Evolutionary conservation across 805 yeast genomes (phyloP), one percentile per base, ranked within the genome.

Genomic region (Wickerhamomyces canadensis): DNA sequence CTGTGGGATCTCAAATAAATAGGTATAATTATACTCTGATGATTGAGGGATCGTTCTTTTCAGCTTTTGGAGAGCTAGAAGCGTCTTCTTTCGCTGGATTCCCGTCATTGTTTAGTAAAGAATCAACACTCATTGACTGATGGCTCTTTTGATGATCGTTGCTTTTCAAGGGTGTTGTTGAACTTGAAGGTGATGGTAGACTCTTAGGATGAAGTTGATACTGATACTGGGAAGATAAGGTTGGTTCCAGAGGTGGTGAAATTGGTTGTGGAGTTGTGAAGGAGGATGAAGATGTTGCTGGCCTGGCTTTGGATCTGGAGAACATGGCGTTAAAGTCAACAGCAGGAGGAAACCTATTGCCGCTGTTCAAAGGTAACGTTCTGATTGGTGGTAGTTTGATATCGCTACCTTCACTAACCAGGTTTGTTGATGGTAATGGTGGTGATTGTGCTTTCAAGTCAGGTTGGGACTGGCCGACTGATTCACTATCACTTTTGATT

Each of bases 301-400:
- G 37, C 8, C 31, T 13, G 4, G 45, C 16, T 21, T 27, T 41
- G n/a, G 29, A 42, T 25, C 36, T 56, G 25, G 45, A 39, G 27
- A 60, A 65, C 41, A 65, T 57, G 13, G 64, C 54, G 0, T 70
- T 65, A 44, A 65, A 65, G 40, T 65, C 70, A 33, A 65, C 59
- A 2, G 68, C 65, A 5, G 65, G 64, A 9, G 65, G 65, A 25
- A 47, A 51, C 16, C 36, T 9, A 13, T 21, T 19, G 21, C 34
- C 26, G 7, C 40, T 25, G 23, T 40, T 37, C 5, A 46, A n/a
- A 10, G 55, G 57, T 2, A 53, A 38, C 48, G 37, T 42, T 26
- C 50, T 40, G 3, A 52, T 47, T 18, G 59, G 56, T 5, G 57
- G 55, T 10, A 52, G 43, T 27, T 37, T 41, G 11, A 52, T 44